Evolutionary conservation across 192 early-diverging fungal species (phyloP).

Genomic region (Coemansia sp.): DNA sequence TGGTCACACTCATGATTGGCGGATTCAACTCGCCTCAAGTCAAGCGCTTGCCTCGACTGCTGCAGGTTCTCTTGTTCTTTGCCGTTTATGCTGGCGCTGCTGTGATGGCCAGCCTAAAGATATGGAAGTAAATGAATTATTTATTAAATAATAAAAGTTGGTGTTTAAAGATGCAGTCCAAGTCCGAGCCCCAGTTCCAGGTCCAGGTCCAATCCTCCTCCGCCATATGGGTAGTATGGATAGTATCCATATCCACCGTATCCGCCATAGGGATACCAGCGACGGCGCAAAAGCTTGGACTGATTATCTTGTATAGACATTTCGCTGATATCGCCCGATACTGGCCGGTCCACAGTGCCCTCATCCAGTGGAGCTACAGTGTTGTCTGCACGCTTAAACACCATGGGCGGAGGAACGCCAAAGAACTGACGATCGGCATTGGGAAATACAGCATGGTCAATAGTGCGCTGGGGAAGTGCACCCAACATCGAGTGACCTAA

Average conservation of each 20-base stretch:
- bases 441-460: background rate
- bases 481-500: background rate
- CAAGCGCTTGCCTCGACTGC: conserved; percentile 23
- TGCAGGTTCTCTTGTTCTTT: conserved; percentile 34
- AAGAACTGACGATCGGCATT: background rate
- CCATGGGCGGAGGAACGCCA: background rate
- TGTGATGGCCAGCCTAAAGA: conserved; percentile 43
- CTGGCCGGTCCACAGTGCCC: background rate
- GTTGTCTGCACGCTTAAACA: background rate
- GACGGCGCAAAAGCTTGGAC: conserved; percentile 2
- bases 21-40: conserved; percentile 62
- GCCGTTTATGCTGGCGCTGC: conserved; percentile 49
- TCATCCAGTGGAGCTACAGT: background rate
- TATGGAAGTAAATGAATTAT: conserved; percentile 32
- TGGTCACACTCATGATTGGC: conserved; percentile 68
- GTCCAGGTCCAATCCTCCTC: conserved; percentile 6
- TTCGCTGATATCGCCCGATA: background rate
- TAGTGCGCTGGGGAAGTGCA: background rate
- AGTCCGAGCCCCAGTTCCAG: conserved; percentile 14
- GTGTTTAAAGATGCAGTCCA: conserved; percentile 9
- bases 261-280: conserved; percentile 22
- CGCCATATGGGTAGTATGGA: conserved; percentile 20
- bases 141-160: conserved; percentile 2
- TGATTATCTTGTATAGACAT: background rate
- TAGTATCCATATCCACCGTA: conserved; percentile 13